Evolutionary conservation across 2,329 filamentous ascomycete genomes (phyloP).

Genomic region (Fusarium solani-melongenae): DNA sequence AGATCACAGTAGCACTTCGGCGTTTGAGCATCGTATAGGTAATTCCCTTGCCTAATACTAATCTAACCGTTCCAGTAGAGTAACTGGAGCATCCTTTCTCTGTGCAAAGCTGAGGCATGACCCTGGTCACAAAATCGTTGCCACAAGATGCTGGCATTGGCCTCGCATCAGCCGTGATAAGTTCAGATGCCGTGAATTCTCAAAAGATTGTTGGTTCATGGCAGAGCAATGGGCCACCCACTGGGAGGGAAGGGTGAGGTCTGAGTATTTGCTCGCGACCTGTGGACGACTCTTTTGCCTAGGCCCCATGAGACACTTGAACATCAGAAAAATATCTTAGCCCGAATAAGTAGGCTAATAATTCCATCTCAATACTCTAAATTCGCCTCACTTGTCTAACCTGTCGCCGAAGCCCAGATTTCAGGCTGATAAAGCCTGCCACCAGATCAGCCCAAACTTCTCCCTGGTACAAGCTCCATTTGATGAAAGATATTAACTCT

Average conservation of each 20-base stretch:
- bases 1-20: not conserved
- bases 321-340: not conserved
- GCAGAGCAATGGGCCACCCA: not conserved
- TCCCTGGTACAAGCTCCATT: not conserved
- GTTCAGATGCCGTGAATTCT: not conserved
- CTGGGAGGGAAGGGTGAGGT: not conserved
- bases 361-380: not conserved
- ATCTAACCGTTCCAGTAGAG: not conserved
- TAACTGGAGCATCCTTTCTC: not conserved
- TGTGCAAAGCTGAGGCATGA: not conserved
- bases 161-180: rapidly evolving
- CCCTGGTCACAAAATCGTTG: not conserved
- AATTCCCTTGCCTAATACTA: not conserved
- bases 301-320: not conserved
- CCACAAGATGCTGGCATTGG: not conserved
- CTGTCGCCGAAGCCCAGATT: not conserved
- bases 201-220: not conserved
- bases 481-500: not conserved
- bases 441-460: not conserved
- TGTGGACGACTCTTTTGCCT: not conserved
- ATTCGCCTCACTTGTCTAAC: no score
- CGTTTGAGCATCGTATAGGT: not conserved
- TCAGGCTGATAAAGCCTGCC: not conserved
- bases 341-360: not conserved
- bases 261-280: not conserved